Evolutionary conservation across 129 eudicot species (phyloP).

Genomic region (Artemisia tridentata): DNA sequence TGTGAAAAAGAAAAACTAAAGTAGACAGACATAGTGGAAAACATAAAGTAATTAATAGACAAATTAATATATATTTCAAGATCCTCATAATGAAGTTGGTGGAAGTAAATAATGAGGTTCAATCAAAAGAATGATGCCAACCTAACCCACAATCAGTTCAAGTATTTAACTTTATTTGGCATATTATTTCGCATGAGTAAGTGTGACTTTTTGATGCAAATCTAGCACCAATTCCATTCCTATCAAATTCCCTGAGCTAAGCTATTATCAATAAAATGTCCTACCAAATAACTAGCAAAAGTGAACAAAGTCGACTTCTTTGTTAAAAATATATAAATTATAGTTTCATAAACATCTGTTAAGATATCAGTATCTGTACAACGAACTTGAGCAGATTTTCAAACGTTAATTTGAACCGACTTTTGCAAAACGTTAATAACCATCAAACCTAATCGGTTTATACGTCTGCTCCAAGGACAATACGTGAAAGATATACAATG

Average conservation of each 20-base stretch:
- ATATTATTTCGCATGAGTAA: constrained; percentile 15
- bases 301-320: no score
- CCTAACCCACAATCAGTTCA: constrained; percentile 21
- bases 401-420: no score
- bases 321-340: no score
- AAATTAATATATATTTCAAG: constrained; percentile 24
- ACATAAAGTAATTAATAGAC: background rate
- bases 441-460: no score
- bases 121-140: constrained; percentile 43
- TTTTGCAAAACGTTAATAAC: no score
- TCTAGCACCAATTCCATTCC: constrained; percentile 33
- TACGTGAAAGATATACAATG: no score
- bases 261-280: no score
- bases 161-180: constrained; percentile 29
- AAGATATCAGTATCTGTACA: no score
- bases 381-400: no score
- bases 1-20: constrained; percentile 24
- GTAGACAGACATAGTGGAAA: background rate
- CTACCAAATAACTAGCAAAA: no score
- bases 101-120: constrained; percentile 35
- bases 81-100: constrained; percentile 27
- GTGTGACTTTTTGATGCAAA: constrained; percentile 15
- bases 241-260: constrained; percentile 24
- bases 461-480: no score
- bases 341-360: no score